Evolutionary conservation across 129 eudicot genomes (phyloP), one percentile per base, ranked within the genome.

Genomic region (Glebionis coronaria): DNA sequence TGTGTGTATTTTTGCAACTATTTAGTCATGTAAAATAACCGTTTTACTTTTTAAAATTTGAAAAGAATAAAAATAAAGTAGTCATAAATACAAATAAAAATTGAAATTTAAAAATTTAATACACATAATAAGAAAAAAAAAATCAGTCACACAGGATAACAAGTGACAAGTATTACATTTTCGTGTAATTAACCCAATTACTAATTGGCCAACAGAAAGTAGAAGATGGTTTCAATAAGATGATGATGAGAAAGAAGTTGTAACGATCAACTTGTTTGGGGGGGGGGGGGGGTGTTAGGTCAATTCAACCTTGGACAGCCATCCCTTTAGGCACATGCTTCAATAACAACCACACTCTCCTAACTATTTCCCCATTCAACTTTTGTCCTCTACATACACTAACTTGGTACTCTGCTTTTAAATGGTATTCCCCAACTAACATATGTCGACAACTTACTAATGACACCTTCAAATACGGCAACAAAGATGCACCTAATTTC

Each of bases 261-360:
- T 4, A 45, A n/a, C 12, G 7, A 19, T 20, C 38, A 44, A 64
- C 9, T 64, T n/a, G n/a, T n/a, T n/a, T n/a, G n/a, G n/a, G n/a
- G n/a, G n/a, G n/a, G n/a, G n/a, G 12, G 57, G 57, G 12, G 51
- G 44, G 57, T 23, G 51, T 28, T 23, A 40, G 60, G 59, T 66
- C 60, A 66, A 50, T 66, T 66, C 71, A 66, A 66, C 28, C 5
- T 49, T 66, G 31, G 71, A 51, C 71, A 15, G 15, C 47, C 11
- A 66, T 14, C 59, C 5, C 12, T 49, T 66, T 14, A 50, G 28
- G 59, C 71, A 66, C 71, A 66, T 66, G 71, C 59, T 58, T 66
- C 55, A 65, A 65, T 65, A 49, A 49, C n/a, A 42, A 20, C 69
- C 54, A 12, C 52, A 63, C 53, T 44, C 68, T 63, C 46, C 9